phyloP scores from a whole-genome alignment of 164 flowering plant genomes.

The Chloranthus sessilifolius region DNA sequence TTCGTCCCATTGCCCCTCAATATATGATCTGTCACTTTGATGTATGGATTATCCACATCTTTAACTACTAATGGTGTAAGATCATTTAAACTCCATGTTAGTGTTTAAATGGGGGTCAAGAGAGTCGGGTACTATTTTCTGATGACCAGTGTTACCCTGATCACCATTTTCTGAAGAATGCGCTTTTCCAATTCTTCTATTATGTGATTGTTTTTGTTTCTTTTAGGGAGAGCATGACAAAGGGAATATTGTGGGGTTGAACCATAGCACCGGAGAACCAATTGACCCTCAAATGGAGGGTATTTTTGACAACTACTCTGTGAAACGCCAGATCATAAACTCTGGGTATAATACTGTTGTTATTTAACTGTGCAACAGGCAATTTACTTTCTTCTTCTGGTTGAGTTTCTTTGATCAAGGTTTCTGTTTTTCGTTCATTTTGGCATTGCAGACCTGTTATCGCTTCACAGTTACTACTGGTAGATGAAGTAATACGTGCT shows the following conservation, averaged over 20 bases:
- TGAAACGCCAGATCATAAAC: constrained; percentile 90
- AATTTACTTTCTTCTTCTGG: not conserved
- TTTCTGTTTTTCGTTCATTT: constrained; percentile 6
- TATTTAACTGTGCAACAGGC: not conserved
- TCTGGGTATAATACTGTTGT: constrained; percentile 62
- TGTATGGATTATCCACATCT: no score
- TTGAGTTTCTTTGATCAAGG: no score
- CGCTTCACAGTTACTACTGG: constrained; percentile 87
- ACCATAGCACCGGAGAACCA: constrained; percentile 85
- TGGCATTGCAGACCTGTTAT: constrained; percentile 97
- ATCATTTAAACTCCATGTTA: no score
- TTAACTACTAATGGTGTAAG: no score
- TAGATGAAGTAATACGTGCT: constrained; percentile 98
- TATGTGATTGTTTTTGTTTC: no score
- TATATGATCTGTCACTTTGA: no score
- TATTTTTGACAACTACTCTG: constrained; percentile 93
- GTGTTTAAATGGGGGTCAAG: no score
- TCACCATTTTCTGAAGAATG: no score
- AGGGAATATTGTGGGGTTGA: constrained; percentile 87
- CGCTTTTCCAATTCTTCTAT: no score
- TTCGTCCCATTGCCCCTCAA: no score
- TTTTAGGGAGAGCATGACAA: constrained; percentile 92
- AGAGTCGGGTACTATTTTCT: no score
- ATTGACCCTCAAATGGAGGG: constrained; percentile 97
- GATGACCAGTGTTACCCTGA: no score